phyloP scores from a whole-genome alignment of 768 basidiomycete genomes.

The Boletus speciosus region DNA sequence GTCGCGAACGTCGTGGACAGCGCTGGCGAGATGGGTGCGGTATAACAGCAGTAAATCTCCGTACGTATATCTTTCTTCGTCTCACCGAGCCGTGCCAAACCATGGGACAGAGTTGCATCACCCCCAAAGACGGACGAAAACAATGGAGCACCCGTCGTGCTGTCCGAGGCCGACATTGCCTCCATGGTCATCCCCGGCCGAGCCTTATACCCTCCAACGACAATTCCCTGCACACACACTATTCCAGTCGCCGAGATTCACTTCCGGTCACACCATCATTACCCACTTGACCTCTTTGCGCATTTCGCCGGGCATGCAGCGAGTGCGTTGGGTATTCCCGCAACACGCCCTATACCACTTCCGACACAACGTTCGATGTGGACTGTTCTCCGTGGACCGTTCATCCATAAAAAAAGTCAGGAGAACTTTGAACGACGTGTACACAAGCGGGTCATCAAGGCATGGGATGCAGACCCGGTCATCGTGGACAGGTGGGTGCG shows the following conservation, averaged over 20 bases:
- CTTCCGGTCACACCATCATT: constrained; percentile 70
- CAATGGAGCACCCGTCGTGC: constrained; percentile 8
- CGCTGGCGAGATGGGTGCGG: constrained; percentile 23
- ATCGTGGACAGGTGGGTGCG: constrained; percentile 77
- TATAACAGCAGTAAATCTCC: constrained; percentile 2
- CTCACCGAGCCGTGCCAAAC: background rate
- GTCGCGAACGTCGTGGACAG: constrained; percentile 15
- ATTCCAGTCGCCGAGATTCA: constrained; percentile 82
- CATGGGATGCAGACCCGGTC: constrained; percentile 81
- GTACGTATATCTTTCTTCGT: constrained; percentile 12
- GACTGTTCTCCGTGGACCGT: constrained; percentile 84
- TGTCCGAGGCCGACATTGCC: constrained; percentile 43
- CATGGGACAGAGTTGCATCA: constrained; percentile 2
- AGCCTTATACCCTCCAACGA: constrained; percentile 47
- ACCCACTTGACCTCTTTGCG: constrained; percentile 71
- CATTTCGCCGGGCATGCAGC: constrained; percentile 86
- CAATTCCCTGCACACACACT: constrained; percentile 58
- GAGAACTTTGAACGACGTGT: constrained; percentile 90
- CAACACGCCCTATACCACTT: constrained; percentile 58
- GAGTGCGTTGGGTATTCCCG: constrained; percentile 77
- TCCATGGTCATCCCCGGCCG: constrained; percentile 63
- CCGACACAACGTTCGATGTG: constrained; percentile 76
- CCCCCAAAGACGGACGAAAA: constrained; percentile 3
- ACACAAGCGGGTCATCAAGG: constrained; percentile 84
- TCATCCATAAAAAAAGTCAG: constrained; percentile 89